Base-by-base conservation (phyloP, 306 rosid species). In the Canavalia ensiformis region DNA sequence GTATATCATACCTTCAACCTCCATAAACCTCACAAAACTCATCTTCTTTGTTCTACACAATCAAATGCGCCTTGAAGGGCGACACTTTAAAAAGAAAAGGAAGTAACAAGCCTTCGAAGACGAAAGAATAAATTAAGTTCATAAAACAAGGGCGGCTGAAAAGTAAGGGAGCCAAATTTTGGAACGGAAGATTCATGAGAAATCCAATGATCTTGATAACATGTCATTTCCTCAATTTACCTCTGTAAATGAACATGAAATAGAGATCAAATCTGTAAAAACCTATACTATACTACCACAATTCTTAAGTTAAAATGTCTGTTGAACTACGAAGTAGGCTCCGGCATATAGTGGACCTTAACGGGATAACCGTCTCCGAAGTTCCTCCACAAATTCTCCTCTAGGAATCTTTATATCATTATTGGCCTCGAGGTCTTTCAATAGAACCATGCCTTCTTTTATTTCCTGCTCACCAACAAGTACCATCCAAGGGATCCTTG, bases 401-500 rank as follows among this genome's bases (percentile, higher is more conserved):
- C 99, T 82, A 2, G 83, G 77, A 70, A 90, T 76, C 64, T 68
- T 79, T 12, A 63, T 83, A 39, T 88, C 93, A 50, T 74, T 78
- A 9, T 41, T 64, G 9, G 89, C 80, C 39, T 84, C 92, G 2
- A 90, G 68, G 31, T 88, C 81, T 76, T 93, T 95, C 55, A 93
- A 77, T 68, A 62, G 88, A 69, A 93, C 92, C 11, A 85, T 71
- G 68, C 94, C 95, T 80, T 88, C 95, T 3, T 73, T 89, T 87
- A 82, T 29, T 82, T 91, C 94, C 39, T 88, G 90, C 66, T 95
- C 97, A 8, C 97, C 97, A 57, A 88, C 89, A 29, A 93, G 69
- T 54, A 95, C 75, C 90, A 95, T 93, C 95, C 92, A 93, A n/a
- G 98, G 98, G 54, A 95, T 91, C 78, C 84, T 85, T 34, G 94